Percentiles rank a stretch among this genome's conserved stretches.
Conservation (phyloP, 306 rosid species). For the Echinosophora koreensis region DNA sequence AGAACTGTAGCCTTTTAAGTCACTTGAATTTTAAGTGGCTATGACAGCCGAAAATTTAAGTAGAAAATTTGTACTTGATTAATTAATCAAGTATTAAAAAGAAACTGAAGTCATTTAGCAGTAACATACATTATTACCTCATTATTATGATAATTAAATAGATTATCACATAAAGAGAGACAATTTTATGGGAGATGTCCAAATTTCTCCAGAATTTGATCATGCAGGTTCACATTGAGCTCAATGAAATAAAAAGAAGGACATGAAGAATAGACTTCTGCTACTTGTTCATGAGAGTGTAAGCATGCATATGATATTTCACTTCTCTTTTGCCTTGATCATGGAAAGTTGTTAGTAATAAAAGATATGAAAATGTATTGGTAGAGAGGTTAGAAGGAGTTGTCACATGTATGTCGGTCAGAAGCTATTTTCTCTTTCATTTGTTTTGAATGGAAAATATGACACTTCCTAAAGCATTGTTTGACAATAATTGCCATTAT, state of each 20-base stretch:
- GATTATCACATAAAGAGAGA: slow-evolving; percentile 14
- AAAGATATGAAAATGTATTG: slow-evolving; percentile 6
- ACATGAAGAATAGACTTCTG: slow-evolving; percentile 32
- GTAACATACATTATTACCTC: background rate
- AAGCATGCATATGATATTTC: slow-evolving; percentile 41
- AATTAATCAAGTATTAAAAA: background rate
- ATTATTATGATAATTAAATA: background rate
- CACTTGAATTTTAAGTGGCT: slow-evolving; percentile 7
- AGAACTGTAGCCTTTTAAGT: background rate
- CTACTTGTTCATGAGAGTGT: slow-evolving; percentile 17
- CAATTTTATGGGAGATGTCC: background rate
- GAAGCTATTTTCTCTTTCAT: slow-evolving; percentile 35
- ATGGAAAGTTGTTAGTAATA: slow-evolving; percentile 19
- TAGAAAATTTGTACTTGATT: background rate
- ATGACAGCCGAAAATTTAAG: slow-evolving; percentile 9
- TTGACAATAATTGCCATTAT: slow-evolving; percentile 36
- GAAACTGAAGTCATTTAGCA: background rate
- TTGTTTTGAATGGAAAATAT: slow-evolving; percentile 36
- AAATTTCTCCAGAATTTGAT: slow-evolving; percentile 1
- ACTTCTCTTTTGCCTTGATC: slow-evolving; percentile 28
- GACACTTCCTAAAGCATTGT: slow-evolving; percentile 27
- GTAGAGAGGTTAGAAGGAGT: background rate
- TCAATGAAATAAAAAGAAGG: slow-evolving; percentile 9
- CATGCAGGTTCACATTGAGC: background rate
- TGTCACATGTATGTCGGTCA: slow-evolving; percentile 38